phyloP scores from a whole-genome alignment of 2,329 filamentous ascomycete species.

The Septoria linicola region DNA sequence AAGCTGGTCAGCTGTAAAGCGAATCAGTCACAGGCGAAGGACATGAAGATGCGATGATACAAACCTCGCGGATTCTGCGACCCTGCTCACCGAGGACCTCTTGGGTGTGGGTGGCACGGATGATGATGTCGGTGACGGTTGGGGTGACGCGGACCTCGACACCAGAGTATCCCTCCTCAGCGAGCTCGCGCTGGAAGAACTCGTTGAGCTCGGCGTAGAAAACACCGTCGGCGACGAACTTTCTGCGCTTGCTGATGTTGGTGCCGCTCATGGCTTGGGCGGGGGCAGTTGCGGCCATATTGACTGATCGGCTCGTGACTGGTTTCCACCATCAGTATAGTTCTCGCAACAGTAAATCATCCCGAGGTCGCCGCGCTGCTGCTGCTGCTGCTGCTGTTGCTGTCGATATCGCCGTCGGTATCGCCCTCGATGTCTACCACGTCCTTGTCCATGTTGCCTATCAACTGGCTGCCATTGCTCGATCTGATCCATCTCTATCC shows the following conservation, averaged over 20 bases:
- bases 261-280: slow-evolving; percentile 34
- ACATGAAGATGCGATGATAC: neutral
- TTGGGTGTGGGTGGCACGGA: slow-evolving; percentile 99
- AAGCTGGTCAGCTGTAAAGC: slow-evolving; percentile 77
- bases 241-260: slow-evolving; percentile 81
- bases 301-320: slow-evolving; percentile 24
- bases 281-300: slow-evolving; percentile 26
- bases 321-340: neutral
- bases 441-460: neutral
- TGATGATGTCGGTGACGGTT: slow-evolving; percentile 99
- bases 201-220: slow-evolving; percentile 99
- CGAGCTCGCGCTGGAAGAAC: slow-evolving; percentile 99
- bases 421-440: neutral
- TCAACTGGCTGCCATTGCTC: no score
- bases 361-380: neutral
- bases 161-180: slow-evolving; percentile 99
- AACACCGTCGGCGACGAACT: slow-evolving; percentile 78
- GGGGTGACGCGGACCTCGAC: slow-evolving; percentile 99
- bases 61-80: slow-evolving; percentile 88
- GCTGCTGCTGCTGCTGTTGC: neutral
- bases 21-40: slow-evolving; percentile 14
- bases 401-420: neutral
- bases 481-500: no score
- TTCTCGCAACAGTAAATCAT: neutral
- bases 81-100: slow-evolving; percentile 99